Evolutionary conservation across 2,329 filamentous ascomycete genomes (phyloP).

Genomic region (Fusarium dlaminii): DNA sequence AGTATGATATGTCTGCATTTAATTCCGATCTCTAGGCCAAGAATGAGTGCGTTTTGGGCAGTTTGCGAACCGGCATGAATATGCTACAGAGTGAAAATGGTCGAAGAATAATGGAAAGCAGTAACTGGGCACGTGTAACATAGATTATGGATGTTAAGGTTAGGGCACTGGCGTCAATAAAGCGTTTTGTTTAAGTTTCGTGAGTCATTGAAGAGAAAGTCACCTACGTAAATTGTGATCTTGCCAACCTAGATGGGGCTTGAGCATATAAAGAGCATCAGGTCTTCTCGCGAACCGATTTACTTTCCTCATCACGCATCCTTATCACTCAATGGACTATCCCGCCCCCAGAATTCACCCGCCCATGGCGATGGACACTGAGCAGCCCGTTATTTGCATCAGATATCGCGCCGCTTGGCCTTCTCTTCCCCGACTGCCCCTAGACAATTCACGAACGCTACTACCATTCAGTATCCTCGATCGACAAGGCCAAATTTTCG

Average conservation of each 20-base stretch:
- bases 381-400: not conserved
- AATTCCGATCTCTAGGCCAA: not conserved
- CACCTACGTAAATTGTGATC: not conserved
- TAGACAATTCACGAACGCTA: not conserved
- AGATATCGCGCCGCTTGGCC: not conserved
- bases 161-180: constrained; percentile 40
- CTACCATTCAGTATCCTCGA: not conserved
- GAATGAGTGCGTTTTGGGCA: not conserved
- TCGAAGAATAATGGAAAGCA: constrained; percentile 14
- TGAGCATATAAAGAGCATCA: not conserved
- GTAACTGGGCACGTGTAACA: constrained; percentile 34
- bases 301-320: not conserved
- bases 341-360: not conserved
- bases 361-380: not conserved
- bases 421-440: not conserved
- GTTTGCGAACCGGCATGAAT: constrained; percentile 1
- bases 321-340: not conserved
- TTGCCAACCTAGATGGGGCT: not conserved
- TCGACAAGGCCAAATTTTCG: not conserved
- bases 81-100: not conserved
- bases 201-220: constrained; percentile 15
- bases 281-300: not conserved
- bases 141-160: constrained; percentile 42
- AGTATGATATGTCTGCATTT: not conserved
- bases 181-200: constrained; percentile 31